Percentiles rank a stretch among this genome's conserved stretches.
phyloP scores from a whole-genome alignment of 2,329 filamentous ascomycete genomes.

The Eutypa lata region DNA sequence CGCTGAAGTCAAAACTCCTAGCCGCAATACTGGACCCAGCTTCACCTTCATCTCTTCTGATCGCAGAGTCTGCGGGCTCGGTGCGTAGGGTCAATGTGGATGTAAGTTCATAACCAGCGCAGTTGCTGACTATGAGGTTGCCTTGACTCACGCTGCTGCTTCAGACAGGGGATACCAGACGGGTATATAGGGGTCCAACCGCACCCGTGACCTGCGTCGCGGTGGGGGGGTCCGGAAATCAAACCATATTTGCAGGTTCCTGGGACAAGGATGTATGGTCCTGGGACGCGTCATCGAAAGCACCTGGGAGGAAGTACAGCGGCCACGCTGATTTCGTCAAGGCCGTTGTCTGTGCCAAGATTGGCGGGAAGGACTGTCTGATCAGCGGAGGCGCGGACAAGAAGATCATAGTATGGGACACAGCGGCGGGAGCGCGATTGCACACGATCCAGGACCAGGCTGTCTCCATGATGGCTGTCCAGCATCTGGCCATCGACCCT shows the following conservation, averaged over 20 bases:
- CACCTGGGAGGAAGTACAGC: constrained; percentile 57
- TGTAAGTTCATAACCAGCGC: constrained; percentile 46
- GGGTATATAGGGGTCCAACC: constrained; percentile 67
- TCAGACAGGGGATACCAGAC: constrained; percentile 39
- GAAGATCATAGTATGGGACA: constrained; percentile 82
- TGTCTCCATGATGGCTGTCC: constrained; percentile 70
- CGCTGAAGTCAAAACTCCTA: constrained; percentile 81
- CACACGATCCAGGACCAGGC: constrained; percentile 75
- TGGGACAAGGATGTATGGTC: constrained; percentile 95
- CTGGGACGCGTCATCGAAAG: constrained; percentile 64
- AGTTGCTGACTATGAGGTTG: neutral
- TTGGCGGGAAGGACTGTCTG: constrained; percentile 61
- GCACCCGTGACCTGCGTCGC: constrained; percentile 79
- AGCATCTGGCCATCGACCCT: constrained; percentile 75
- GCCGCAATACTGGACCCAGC: constrained; percentile 67
- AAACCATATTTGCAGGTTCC: constrained; percentile 76
- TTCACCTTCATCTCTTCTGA: constrained; percentile 60
- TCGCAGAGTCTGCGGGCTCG: constrained; percentile 84
- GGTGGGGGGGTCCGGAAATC: constrained; percentile 53
- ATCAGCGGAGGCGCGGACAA: constrained; percentile 76
- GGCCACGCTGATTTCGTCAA: constrained; percentile 94
- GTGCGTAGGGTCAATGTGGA: constrained; percentile 72
- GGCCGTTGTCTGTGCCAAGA: constrained; percentile 60
- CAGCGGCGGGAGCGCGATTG: constrained; percentile 62
- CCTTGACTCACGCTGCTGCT: neutral